Percentiles rank a stretch among this genome's conserved stretches.
Conservation (phyloP, 805 yeast species). For the Yarrowia sp. region DNA sequence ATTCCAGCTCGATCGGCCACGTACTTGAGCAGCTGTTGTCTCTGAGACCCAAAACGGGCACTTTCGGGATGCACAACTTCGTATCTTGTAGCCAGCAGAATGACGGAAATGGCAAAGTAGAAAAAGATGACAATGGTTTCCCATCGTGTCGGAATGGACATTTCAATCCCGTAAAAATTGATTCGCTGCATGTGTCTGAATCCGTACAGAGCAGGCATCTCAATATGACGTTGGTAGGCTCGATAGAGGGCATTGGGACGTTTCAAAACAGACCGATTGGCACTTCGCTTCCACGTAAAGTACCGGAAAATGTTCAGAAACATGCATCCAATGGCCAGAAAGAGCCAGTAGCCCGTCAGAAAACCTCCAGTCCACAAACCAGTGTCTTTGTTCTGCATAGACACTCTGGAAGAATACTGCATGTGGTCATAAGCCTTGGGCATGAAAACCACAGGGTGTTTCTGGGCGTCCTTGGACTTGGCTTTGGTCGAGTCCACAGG, state of each 20-base stretch:
- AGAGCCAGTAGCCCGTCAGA: constrained; percentile 36
- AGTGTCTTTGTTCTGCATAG: constrained; percentile 32
- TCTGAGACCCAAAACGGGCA: constrained; percentile 38
- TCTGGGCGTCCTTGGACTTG: constrained; percentile 24
- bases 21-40: constrained; percentile 42
- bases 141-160: constrained; percentile 51
- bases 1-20: constrained; percentile 56
- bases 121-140: constrained; percentile 46
- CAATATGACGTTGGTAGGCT: constrained; percentile 34
- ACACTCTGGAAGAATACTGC: not conserved
- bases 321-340: constrained; percentile 29
- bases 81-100: constrained; percentile 37
- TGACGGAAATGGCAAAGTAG: constrained; percentile 41
- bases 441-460: constrained; percentile 30
- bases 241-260: constrained; percentile 29
- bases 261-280: constrained; percentile 31
- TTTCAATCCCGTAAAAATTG: constrained; percentile 30
- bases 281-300: constrained; percentile 30
- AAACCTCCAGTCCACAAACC: constrained; percentile 37
- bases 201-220: constrained; percentile 41
- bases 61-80: constrained; percentile 39
- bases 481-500: constrained; percentile 24
- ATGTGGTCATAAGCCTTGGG: constrained; percentile 28
- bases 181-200: constrained; percentile 36
- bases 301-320: constrained; percentile 22